Evolutionary conservation across 1,284 basidiomycete genomes (phyloP), one percentile per base, ranked within the genome.

Genomic region (Microbotryum violaceum): DNA sequence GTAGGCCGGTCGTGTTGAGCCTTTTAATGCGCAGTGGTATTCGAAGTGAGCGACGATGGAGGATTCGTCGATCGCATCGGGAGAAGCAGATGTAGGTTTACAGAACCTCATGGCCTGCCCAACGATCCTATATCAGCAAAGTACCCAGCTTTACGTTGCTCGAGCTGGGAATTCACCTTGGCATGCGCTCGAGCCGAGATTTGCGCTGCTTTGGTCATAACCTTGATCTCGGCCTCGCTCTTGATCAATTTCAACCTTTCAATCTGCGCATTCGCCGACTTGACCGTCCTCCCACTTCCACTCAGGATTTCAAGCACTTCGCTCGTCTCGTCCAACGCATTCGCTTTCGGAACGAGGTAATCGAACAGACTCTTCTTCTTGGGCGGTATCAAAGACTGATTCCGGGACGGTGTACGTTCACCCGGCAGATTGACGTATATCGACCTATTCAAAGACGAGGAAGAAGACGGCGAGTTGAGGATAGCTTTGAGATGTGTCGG

Each of bases 41-140:
- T 93, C 88, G 71, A 97, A 96, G 72, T 91, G 87, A 10, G 91
- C 87, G 0, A 85, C 88, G 5, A 94, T 76, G 29, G 82, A 79
- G 49, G 83, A 80, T 74, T 97, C 92, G 37, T 42, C 37, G 2
- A 85, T 83, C 61, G 84, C 75, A 3, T 86, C 87, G 5, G 85
- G 81, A 6, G 56, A 37, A 9, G 54, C 25, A 14, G 31, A 23
- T 2, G 56, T 52, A 5, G 54, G 57, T 53, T 80, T 74, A 1
- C 88, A 82, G 69, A 90, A 88, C 10, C 85, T 81, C 91, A 96
- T 96, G 48, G 77, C 75, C 69, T 75, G 62, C 14, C 5, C 21
- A 59, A 44, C 45, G 8, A 42, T 14, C n/a, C 20, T 6, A 45
- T 23, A 46, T 48, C 53, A 49, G 27, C 21, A 12, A 1, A 31